Evolutionary conservation across 345 rosid species (phyloP).

Genomic region (Bruguiera sexangula): DNA sequence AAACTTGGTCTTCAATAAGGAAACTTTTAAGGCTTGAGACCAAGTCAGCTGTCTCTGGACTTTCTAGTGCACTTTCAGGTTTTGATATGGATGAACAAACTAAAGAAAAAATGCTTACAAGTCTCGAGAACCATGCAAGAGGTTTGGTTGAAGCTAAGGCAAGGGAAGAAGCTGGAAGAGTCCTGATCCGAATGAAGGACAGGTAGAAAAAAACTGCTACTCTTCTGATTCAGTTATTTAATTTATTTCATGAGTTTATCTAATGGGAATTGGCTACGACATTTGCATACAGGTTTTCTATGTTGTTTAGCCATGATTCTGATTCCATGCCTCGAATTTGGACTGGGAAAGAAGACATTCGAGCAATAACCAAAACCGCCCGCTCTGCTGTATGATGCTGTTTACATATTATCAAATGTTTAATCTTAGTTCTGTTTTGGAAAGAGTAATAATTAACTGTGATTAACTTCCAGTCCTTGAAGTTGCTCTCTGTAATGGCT

Average conservation of each 20-base stretch:
- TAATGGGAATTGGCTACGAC: conserved; percentile 19
- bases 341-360: conserved; percentile 98
- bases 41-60: conserved; percentile 61
- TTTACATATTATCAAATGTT: conserved; percentile 4
- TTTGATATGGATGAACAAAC: conserved; percentile 72
- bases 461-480: conserved; percentile 61
- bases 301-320: conserved; percentile 83
- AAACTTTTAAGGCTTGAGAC: conserved; percentile 65
- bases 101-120: conserved; percentile 54
- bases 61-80: conserved; percentile 65
- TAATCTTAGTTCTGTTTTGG: not conserved
- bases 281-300: conserved; percentile 64
- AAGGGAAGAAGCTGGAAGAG: conserved; percentile 89
- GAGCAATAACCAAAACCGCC: conserved; percentile 86
- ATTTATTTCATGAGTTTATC: conserved; percentile 9
- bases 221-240: conserved; percentile 13
- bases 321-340: conserved; percentile 99
- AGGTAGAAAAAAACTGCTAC: conserved; percentile 42
- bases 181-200: conserved; percentile 86
- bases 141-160: conserved; percentile 84
- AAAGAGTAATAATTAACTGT: not conserved
- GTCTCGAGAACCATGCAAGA: conserved; percentile 58
- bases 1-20: conserved; percentile 89
- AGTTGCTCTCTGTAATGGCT: conserved; percentile 85
- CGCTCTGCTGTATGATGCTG: conserved; percentile 68